Base-by-base conservation (phyloP, 129 eudicot genomes). In the Calendula officinalis region DNA sequence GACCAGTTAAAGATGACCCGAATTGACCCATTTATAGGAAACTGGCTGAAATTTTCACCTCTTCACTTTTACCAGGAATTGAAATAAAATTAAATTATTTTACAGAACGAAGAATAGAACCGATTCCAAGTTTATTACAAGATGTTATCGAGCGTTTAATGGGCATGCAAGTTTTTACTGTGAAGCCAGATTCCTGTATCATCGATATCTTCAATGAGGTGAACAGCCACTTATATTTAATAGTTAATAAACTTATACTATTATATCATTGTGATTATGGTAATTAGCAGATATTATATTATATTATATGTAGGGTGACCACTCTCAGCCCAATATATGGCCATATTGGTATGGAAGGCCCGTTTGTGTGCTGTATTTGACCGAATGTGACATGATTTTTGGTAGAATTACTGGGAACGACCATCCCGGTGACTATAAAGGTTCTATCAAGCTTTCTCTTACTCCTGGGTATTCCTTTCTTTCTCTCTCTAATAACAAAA, bases 331-430 rank as follows among this genome's bases (percentile, higher is more conserved):
- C 72, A 76, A 72, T 45, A 66, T 63, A 62, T 88, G 92, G 92
- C 83, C 92, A 12, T 70, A 53, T 48, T 78, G 81, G 89, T 82
- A 56, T 73, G 94, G 94, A 75, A 82, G 96, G 80, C 94, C 94
- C 13, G 73, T 84, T 2, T 82, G 81, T 67, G 71, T 84, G 53
- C 68, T 88, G 54, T 77, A 70, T 61, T 54, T 82, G 76, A 82
- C 86, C 3, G 96, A 80, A 46, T 88, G 94, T 69, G 90, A 88
- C 48, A 71, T 88, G 76, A 75, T 86, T 37, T 85, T 84, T 13
- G 94, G 96, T 61, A 82, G 54, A 75, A 69, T 69, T 5, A 77
- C 85, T 6, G 46, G 60, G 11, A 35, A 10, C 14, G 94, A 85
- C 15, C 77, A 74, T 68, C 83, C 84, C 43, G 96, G 96, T 64